Evolutionary conservation across 2,329 filamentous ascomycete species (phyloP).

Genomic region (Gnomoniopsis smithogilvyi): DNA sequence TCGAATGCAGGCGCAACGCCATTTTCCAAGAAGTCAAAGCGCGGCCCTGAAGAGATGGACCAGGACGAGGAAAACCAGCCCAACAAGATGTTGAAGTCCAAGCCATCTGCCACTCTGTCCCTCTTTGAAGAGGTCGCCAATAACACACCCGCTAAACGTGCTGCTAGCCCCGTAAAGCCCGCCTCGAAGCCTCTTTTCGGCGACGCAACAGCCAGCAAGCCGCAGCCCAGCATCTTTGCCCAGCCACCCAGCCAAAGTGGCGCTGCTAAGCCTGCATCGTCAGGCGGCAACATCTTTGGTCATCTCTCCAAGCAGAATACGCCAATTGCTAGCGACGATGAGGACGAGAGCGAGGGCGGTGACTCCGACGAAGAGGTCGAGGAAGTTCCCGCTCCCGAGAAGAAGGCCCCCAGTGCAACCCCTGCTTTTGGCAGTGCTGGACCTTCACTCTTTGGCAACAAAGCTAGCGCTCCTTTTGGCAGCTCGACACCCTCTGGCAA

Average conservation of each 20-base stretch:
- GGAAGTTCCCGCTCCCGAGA: conserved; percentile 44
- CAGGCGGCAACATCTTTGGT: conserved; percentile 52
- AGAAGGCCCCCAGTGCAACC: conserved; percentile 37
- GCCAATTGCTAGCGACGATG: conserved; percentile 50
- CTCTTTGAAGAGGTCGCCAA: conserved; percentile 58
- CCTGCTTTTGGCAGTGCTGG: conserved; percentile 39
- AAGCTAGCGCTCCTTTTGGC: conserved; percentile 29
- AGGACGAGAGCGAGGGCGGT: conserved; percentile 49
- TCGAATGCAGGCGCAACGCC: conserved; percentile 24
- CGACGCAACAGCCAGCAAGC: conserved; percentile 20
- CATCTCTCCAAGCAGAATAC: conserved; percentile 57
- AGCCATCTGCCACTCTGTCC: conserved; percentile 51
- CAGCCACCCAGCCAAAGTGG: conserved; percentile 28
- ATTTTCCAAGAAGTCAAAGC: conserved; percentile 47
- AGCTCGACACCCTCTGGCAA: conserved; percentile 40
- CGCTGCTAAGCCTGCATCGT: conserved; percentile 20
- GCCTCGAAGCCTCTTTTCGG: conserved; percentile 24
- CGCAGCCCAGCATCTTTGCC: conserved; percentile 32
- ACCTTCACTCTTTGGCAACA: conserved; percentile 33
- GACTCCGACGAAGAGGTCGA: conserved; percentile 32
- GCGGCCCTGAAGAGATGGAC: conserved; percentile 44
- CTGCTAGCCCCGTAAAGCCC: conserved; percentile 30
- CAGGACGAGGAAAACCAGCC: conserved; percentile 45
- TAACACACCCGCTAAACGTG: conserved; percentile 37
- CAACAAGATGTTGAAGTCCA: conserved; percentile 47